A percentile compares a stretch with the other conserved stretches of the same genome.
Evolutionary conservation across 106 monocot genomes (phyloP).

Genomic region (Acorus calamus): DNA sequence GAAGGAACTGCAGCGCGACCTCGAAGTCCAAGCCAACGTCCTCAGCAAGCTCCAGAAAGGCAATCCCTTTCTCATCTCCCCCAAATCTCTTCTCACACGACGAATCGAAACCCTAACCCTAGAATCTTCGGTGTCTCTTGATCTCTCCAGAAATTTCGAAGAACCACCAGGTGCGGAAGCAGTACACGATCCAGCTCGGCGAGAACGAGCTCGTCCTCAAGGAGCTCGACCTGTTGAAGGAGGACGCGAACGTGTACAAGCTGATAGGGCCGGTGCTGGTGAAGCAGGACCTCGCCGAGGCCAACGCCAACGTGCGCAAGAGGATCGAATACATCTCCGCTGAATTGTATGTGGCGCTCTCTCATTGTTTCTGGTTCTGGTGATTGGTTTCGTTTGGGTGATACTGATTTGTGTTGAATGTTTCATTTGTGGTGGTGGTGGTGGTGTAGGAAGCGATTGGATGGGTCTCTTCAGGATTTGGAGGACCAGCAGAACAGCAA

Average conservation of each 20-base stretch:
- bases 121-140: neutral
- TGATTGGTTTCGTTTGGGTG: neutral
- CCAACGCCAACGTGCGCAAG: constrained; percentile 77
- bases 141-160: constrained; percentile 56
- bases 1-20: constrained; percentile 58
- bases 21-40: constrained; percentile 58
- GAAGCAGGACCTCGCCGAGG: constrained; percentile 95
- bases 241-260: constrained; percentile 86
- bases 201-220: constrained; percentile 98
- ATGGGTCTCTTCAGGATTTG: constrained; percentile 59
- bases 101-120: neutral
- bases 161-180: constrained; percentile 91
- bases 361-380: neutral
- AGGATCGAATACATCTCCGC: constrained; percentile 87
- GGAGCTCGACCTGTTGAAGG: constrained; percentile 66
- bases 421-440: neutral
- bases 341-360: constrained; percentile 43
- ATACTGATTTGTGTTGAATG: neutral
- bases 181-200: constrained; percentile 95
- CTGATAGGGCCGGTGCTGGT: constrained; percentile 89
- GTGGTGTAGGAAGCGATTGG: constrained; percentile 59
- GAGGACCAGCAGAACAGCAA: constrained; percentile 84
- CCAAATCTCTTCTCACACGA: neutral
- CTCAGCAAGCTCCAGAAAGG: constrained; percentile 93
- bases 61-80: neutral